phyloP scores from a whole-genome alignment of 2,329 filamentous ascomycete genomes.

The Aspergillus sp. region DNA sequence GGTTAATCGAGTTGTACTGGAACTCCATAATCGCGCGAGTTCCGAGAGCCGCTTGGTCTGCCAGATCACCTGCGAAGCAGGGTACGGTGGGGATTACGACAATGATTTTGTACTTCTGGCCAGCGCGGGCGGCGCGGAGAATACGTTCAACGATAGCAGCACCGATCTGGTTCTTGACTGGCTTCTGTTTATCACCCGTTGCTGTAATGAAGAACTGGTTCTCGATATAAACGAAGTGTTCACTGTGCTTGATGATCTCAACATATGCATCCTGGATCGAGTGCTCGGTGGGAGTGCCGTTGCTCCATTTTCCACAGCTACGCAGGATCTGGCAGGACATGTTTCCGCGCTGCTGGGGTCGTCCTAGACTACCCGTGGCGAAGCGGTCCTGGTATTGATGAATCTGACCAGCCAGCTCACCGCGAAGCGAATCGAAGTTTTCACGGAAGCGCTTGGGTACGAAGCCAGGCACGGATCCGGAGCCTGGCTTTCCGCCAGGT shows the following conservation, averaged over 20 bases:
- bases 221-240: constrained; percentile 96
- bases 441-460: constrained; percentile 36
- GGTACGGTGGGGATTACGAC: constrained; percentile 87
- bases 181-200: constrained; percentile 79
- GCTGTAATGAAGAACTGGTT: constrained; percentile 99
- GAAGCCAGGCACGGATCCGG: constrained; percentile 14
- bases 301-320: constrained; percentile 95
- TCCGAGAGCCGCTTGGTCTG: constrained; percentile 78
- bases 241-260: constrained; percentile 79
- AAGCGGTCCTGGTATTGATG: constrained; percentile 45
- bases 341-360: constrained; percentile 28
- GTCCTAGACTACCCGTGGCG: constrained; percentile 16
- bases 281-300: constrained; percentile 77
- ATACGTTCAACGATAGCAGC: constrained; percentile 88
- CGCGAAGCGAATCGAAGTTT: constrained; percentile 40
- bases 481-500: neutral
- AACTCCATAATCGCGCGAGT: constrained; percentile 98
- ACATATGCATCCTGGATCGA: constrained; percentile 83
- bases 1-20: constrained; percentile 93
- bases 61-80: constrained; percentile 87
- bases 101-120: constrained; percentile 86
- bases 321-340: constrained; percentile 57
- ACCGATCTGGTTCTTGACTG: constrained; percentile 89
- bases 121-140: constrained; percentile 74
- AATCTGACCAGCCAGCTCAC: constrained; percentile 43